Evolutionary conservation across 164 flowering plant species (phyloP).

Genomic region (Macadamia tetraphylla): DNA sequence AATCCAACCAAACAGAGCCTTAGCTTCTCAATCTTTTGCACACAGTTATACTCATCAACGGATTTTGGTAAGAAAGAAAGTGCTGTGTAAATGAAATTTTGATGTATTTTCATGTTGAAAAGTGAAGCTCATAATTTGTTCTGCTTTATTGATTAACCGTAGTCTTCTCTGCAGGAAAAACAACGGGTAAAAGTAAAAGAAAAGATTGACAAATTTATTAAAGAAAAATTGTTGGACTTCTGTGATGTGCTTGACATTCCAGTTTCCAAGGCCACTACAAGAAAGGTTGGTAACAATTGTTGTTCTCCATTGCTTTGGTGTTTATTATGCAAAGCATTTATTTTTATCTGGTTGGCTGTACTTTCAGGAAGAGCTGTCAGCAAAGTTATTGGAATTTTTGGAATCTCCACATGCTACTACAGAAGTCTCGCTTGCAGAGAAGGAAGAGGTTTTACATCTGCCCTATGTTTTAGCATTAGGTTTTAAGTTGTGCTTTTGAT

Average conservation of each 20-base stretch:
- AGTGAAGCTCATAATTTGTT: too few species aligned
- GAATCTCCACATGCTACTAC: conserved; percentile 81
- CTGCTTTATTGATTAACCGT: neutral
- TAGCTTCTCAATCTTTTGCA: too few species aligned
- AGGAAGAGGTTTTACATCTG: conserved; percentile 48
- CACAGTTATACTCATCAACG: too few species aligned
- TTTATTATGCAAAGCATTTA: neutral
- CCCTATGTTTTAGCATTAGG: neutral
- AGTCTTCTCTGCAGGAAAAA: conserved; percentile 49
- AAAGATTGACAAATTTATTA: conserved; percentile 73
- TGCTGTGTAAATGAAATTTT: too few species aligned
- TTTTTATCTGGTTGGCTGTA: neutral
- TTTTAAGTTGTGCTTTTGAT: neutral
- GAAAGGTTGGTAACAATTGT: conserved; percentile 41
- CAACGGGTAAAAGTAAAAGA: conserved; percentile 61
- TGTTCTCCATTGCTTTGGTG: neutral
- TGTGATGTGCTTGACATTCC: conserved; percentile 78
- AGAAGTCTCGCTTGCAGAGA: conserved; percentile 62
- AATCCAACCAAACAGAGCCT: too few species aligned
- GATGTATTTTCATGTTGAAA: too few species aligned
- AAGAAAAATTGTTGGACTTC: conserved; percentile 70
- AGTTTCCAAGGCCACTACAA: conserved; percentile 36
- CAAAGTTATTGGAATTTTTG: conserved; percentile 69
- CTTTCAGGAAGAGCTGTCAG: conserved; percentile 71
- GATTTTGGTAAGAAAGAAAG: too few species aligned